Percentiles rank a stretch among this genome's conserved stretches.
These are phyloP conservation scores for Yarrowia sp. DNA, from an alignment of 805 yeast species.

Conservation along the genomic window DNA sequence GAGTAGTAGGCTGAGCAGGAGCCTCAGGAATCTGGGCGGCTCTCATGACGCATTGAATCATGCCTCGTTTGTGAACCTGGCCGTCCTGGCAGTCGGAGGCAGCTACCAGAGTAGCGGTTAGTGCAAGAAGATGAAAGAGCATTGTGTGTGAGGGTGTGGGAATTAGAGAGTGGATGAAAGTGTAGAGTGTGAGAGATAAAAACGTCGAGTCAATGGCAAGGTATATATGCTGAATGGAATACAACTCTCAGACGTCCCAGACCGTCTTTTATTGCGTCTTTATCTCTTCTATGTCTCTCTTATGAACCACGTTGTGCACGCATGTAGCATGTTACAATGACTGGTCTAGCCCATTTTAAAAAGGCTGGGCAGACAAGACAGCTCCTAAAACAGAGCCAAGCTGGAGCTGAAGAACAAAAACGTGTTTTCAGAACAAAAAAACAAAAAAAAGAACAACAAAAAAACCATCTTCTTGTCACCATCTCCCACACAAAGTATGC, in stretches of 20 bases:
- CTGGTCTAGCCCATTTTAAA: neutral
- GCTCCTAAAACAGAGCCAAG: too few species aligned
- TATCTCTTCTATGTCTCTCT: neutral
- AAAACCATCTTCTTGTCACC: too few species aligned
- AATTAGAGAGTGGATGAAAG: neutral
- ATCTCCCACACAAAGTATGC: too few species aligned
- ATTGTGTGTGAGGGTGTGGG: neutral
- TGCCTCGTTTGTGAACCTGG: neutral
- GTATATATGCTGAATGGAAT: too few species aligned
- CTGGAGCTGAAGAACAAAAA: too few species aligned
- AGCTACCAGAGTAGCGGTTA: neutral
- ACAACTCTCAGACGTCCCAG: too few species aligned
- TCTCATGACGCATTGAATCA: constrained; percentile 7
- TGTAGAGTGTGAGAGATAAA: too few species aligned
- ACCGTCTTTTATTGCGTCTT: neutral
- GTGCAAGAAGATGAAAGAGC: neutral
- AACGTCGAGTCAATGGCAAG: too few species aligned
- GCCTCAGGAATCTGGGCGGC: neutral
- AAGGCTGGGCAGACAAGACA: too few species aligned
- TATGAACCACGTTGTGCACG: too few species aligned
- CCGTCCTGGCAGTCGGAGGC: neutral
- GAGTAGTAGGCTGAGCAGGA: neutral
- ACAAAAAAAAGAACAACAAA: too few species aligned
- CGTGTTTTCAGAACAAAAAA: too few species aligned
- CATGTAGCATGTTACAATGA: neutral